Base-by-base conservation (phyloP, 352 stramenopile genomes). In the Pythium angustatum region DNA sequence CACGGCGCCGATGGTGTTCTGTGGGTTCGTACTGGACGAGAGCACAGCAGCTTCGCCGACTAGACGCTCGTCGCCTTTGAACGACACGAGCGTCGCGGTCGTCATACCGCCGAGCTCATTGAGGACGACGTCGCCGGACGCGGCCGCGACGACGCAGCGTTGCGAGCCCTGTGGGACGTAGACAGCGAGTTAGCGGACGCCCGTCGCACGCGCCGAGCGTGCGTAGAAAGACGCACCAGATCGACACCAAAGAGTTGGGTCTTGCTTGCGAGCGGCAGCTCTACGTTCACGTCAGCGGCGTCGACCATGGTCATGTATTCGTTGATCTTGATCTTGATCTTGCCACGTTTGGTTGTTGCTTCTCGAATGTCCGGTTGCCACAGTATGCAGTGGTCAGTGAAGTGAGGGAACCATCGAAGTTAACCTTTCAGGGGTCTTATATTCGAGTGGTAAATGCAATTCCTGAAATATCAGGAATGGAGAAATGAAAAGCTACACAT, bases 41-140 rank as follows among this genome's bases (percentile, higher is more conserved):
- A 91, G 75, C 60, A 96, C 86, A n/a, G 86, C 88, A 6, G 84
- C 74, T 64, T 97, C 88, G 43, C 90, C 90, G 28, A 96, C 69
- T 19, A 95, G 79, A 1, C 88, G 77, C 73, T 96, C 87, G 51
- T 91, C 77, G 52, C 81, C 80, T 57, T 93, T 96, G 60, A 96
- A 96, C n/a, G 87, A 85, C 58, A 96, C 85, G 21, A 96, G 71
- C 33, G 83, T 92, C 28, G 88, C 85, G 3, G 85, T 94, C 31
- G 87, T 94, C 81, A 96, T 93, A 45, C 76, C 80, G 38, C 90
- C 90, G 10, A 97, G 83, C 70, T 96, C 88, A 56, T 96, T 96
- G 34, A 94, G 82, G 68, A 96, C 81, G 30, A 96, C 86, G 38
- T 95, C 88, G 50, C 87, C 87, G 2, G 72, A 78, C 65, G 66